Percentiles rank a stretch among this genome's conserved stretches.
phyloP scores from a whole-genome alignment of 768 basidiomycete genomes.

The Scleroderma bovista region DNA sequence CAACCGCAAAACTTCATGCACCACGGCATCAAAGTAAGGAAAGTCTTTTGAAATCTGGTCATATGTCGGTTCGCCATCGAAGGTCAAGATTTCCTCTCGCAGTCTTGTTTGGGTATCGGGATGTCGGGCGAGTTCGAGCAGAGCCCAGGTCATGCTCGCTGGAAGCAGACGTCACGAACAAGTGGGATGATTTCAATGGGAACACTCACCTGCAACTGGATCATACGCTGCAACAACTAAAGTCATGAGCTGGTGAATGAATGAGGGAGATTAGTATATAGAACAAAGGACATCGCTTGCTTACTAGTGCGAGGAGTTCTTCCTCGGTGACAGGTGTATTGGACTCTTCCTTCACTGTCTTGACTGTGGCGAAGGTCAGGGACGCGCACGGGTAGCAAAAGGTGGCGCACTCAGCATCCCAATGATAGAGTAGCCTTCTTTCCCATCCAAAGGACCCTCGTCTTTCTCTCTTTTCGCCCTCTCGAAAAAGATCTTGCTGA shows the following conservation, averaged over 20 bases:
- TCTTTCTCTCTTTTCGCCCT: slow-evolving; percentile 24
- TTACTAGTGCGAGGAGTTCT: slow-evolving; percentile 23
- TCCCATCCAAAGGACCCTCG: slow-evolving; percentile 11
- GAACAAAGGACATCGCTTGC: neutral
- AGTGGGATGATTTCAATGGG: neutral
- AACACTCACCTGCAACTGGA: slow-evolving; percentile 12
- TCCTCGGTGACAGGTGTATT: slow-evolving; percentile 19
- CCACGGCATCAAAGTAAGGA: slow-evolving; percentile 50
- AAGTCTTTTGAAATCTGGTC: slow-evolving; percentile 45
- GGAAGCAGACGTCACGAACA: neutral
- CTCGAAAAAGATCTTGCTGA: slow-evolving; percentile 2
- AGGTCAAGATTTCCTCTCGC: slow-evolving; percentile 42
- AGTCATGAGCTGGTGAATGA: slow-evolving; percentile 10
- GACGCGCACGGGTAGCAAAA: slow-evolving; percentile 6
- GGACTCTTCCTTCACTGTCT: slow-evolving; percentile 25
- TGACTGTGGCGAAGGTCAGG: slow-evolving; percentile 23
- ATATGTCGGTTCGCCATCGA: slow-evolving; percentile 44
- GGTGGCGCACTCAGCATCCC: slow-evolving; percentile 16
- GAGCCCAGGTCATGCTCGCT: slow-evolving; percentile 37
- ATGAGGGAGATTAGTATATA: too few species aligned
- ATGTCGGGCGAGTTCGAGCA: slow-evolving; percentile 48
- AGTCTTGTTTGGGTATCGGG: slow-evolving; percentile 42
- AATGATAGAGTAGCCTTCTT: slow-evolving; percentile 22
- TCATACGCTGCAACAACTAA: slow-evolving; percentile 19
- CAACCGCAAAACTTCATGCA: slow-evolving; percentile 39